Evolutionary conservation across 495 filamentous ascomycete species (phyloP).

Genomic region (Penicillium crystallinum): DNA sequence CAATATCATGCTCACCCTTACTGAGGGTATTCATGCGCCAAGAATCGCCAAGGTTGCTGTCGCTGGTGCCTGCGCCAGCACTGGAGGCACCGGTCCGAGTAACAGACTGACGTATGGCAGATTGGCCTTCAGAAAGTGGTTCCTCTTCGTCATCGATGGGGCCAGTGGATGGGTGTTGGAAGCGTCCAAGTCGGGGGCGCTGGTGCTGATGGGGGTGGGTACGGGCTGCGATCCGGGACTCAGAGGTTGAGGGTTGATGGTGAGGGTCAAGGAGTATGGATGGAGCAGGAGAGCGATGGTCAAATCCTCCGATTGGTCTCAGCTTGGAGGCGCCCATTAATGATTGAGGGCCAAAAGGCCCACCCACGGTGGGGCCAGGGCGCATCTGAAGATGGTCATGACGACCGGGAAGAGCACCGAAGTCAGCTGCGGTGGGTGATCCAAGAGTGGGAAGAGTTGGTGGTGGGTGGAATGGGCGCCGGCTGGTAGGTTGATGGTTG

Average conservation of each 20-base stretch:
- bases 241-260: conserved; percentile 68
- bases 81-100: conserved; percentile 31
- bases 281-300: conserved; percentile 38
- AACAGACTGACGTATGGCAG: conserved; percentile 19
- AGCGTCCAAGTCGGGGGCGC: conserved; percentile 43
- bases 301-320: conserved; percentile 23
- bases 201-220: conserved; percentile 32
- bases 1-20: conserved; percentile 38
- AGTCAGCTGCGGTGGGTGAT: conserved; percentile 54
- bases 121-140: conserved; percentile 15
- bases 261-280: conserved; percentile 82
- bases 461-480: conserved; percentile 65
- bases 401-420: conserved; percentile 41
- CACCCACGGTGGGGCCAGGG: conserved; percentile 17
- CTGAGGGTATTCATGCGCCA: conserved; percentile 57
- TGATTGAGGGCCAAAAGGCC: conserved; percentile 27
- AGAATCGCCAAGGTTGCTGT: conserved; percentile 58
- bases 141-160: conserved; percentile 45
- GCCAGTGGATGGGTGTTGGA: conserved; percentile 28
- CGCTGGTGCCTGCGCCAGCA: conserved; percentile 42
- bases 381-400: conserved; percentile 40
- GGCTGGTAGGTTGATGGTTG: conserved; percentile 52
- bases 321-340: conserved; percentile 26
- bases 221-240: conserved; percentile 39
- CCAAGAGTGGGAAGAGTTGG: conserved; percentile 68